Evolutionary conservation across 176 grass and related monocot genomes (phyloP).

Genomic region (Rhynchospora tenuis): DNA sequence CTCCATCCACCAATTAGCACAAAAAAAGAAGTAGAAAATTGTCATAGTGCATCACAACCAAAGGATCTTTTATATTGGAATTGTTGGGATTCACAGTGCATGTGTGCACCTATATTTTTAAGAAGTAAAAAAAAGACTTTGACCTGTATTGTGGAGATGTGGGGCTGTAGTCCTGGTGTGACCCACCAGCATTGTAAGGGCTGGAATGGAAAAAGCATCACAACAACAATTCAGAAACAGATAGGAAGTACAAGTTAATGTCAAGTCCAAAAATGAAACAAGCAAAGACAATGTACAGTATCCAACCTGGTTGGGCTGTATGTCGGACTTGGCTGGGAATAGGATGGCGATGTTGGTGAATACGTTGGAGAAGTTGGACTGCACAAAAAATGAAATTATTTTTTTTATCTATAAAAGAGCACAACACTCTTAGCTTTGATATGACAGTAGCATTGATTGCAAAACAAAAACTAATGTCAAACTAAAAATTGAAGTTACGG

Average conservation of each 20-base stretch:
- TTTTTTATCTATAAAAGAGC: background rate
- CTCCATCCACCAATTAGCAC: background rate
- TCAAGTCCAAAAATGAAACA: background rate
- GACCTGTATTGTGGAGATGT: constrained; percentile 94
- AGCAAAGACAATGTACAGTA: background rate
- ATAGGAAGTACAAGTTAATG: background rate
- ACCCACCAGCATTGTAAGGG: constrained; percentile 54
- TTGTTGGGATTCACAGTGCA: too few species aligned
- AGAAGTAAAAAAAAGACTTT: background rate
- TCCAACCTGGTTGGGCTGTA: constrained; percentile 85
- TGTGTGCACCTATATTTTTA: too few species aligned
- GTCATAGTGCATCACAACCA: background rate
- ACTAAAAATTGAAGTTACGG: background rate
- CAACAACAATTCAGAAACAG: background rate
- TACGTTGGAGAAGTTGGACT: constrained; percentile 80
- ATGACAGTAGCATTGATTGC: background rate
- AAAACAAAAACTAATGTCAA: background rate
- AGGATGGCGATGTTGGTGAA: constrained; percentile 88
- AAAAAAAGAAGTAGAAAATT: background rate
- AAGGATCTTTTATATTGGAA: too few species aligned
- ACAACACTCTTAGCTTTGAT: background rate
- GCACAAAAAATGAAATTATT: constrained; percentile 6
- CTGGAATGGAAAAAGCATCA: constrained; percentile 26
- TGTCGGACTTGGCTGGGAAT: constrained; percentile 67
- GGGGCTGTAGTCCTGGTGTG: constrained; percentile 80